phyloP scores from a whole-genome alignment of 2,329 filamentous ascomycete species.

The Polytolypa hystricis region DNA sequence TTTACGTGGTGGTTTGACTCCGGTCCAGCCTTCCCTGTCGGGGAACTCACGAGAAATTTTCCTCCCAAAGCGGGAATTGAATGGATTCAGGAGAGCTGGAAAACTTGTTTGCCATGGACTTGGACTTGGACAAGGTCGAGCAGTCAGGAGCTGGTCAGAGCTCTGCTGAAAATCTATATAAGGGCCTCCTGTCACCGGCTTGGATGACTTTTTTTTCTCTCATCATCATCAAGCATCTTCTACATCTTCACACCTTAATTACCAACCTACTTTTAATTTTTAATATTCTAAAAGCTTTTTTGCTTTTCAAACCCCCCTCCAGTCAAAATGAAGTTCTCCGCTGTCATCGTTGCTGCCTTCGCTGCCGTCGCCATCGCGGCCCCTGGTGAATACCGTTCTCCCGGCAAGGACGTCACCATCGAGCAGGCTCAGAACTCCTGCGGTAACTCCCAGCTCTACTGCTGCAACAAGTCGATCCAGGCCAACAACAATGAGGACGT shows the following conservation, averaged over 20 bases:
- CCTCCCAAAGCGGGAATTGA: no score
- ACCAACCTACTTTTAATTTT: slow-evolving; percentile 6
- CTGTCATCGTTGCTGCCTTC: slow-evolving; percentile 30
- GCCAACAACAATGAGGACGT: slow-evolving; percentile 25
- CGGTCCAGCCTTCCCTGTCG: no score
- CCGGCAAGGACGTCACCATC: slow-evolving; percentile 7
- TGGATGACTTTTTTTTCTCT: slow-evolving; percentile 2
- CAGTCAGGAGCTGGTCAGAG: no score
- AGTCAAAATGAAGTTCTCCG: slow-evolving; percentile 18
- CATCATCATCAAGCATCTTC: slow-evolving; percentile 11
- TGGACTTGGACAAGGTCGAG: no score
- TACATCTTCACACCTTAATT: slow-evolving; percentile 6
- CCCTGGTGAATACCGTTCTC: slow-evolving; percentile 5
- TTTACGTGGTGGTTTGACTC: no score
- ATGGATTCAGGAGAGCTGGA: no score
- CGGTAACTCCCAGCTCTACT: slow-evolving; percentile 10
- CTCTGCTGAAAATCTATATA: slow-evolving; percentile 11
- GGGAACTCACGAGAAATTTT: no score
- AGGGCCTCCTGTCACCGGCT: slow-evolving; percentile 2
- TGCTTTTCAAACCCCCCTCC: not conserved
- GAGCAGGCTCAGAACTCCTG: slow-evolving; percentile 8
- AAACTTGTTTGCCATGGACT: no score
- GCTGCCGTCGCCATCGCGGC: slow-evolving; percentile 26
- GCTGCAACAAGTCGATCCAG: slow-evolving; percentile 27
- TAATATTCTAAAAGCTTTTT: slow-evolving; percentile 11